Evolutionary conservation across 768 basidiomycete genomes (phyloP).

Genomic region (Suillus alpinus): DNA sequence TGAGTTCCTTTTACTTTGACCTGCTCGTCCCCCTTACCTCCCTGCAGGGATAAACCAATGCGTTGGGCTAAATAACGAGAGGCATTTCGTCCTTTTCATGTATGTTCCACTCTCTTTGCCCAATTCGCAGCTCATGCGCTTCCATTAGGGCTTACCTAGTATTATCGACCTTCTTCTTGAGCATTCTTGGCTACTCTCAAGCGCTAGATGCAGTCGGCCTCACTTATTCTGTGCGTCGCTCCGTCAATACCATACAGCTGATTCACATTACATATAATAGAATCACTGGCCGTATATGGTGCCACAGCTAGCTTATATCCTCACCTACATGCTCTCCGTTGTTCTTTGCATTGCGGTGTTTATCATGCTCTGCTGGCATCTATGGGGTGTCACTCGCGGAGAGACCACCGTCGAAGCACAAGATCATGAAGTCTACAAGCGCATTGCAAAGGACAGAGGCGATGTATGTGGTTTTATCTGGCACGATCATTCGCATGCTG

Average conservation of each 20-base stretch:
- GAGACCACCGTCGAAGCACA: conserved; percentile 92
- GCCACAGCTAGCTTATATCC: conserved; percentile 67
- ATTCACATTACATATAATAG: conserved; percentile 1
- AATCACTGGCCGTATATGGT: conserved; percentile 57
- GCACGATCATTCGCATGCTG: not conserved
- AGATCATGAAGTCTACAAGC: conserved; percentile 78
- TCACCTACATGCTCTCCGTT: conserved; percentile 71
- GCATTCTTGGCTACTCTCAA: conserved; percentile 59
- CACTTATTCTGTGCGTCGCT: conserved; percentile 38
- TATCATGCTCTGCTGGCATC: conserved; percentile 70
- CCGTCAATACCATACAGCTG: not conserved
- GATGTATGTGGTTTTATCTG: conserved; percentile 46
- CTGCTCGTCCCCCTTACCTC: conserved; percentile 3
- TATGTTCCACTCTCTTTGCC: conserved; percentile 33
- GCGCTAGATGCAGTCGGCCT: conserved; percentile 60
- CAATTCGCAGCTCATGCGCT: not conserved
- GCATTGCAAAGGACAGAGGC: conserved; percentile 62
- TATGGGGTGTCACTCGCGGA: conserved; percentile 66
- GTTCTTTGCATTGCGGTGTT: conserved; percentile 76
- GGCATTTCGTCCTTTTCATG: conserved; percentile 96
- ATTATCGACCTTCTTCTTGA: conserved; percentile 60
- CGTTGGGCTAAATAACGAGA: conserved; percentile 92
- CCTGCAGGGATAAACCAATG: conserved; percentile 92
- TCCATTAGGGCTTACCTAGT: conserved; percentile 73
- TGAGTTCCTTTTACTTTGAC: conserved; percentile 24